phyloP scores from a whole-genome alignment of 148 eudicot species.

The Oxyria digyna region DNA sequence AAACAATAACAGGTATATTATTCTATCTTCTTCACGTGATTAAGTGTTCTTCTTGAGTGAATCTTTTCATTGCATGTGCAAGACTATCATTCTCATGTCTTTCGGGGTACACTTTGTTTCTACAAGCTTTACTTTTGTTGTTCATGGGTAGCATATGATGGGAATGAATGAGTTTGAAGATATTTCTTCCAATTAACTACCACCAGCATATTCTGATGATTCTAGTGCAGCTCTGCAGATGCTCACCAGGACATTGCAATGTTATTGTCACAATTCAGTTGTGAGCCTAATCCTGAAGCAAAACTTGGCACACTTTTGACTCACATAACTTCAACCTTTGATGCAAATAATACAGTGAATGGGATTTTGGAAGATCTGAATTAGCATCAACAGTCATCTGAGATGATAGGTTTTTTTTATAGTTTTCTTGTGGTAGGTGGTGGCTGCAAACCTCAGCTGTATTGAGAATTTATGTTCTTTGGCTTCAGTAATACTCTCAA shows the following conservation, averaged over 20 bases:
- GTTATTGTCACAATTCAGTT: slow-evolving; percentile 44
- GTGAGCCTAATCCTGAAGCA: slow-evolving; percentile 53
- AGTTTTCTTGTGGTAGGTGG: too few relatives aligned
- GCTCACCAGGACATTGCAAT: slow-evolving; percentile 44
- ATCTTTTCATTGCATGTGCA: too few relatives aligned
- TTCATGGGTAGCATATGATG: too few relatives aligned
- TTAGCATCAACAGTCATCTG: slow-evolving; percentile 47
- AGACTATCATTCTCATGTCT: too few relatives aligned
- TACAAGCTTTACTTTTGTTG: too few relatives aligned
- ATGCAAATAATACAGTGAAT: slow-evolving; percentile 44
- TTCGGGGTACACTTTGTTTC: too few relatives aligned
- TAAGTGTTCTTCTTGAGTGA: too few relatives aligned
- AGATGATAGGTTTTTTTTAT: slow-evolving; percentile 35
- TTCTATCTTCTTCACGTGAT: too few relatives aligned
- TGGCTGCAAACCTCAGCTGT: not conserved
- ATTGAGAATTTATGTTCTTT: not conserved
- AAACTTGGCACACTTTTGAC: slow-evolving; percentile 61
- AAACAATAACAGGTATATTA: not conserved
- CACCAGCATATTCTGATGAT: slow-evolving; percentile 1
- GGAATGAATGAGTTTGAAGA: too few relatives aligned
- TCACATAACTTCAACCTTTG: slow-evolving; percentile 56
- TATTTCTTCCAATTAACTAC: too few relatives aligned
- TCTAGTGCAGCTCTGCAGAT: slow-evolving; percentile 53
- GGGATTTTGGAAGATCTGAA: slow-evolving; percentile 53
- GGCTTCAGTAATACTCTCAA: not conserved